A percentile compares a stretch with the other conserved stretches of the same genome.
Evolutionary conservation across 2,329 filamentous ascomycete genomes (phyloP).

Genomic region (Dryadomyces quercivorus): DNA sequence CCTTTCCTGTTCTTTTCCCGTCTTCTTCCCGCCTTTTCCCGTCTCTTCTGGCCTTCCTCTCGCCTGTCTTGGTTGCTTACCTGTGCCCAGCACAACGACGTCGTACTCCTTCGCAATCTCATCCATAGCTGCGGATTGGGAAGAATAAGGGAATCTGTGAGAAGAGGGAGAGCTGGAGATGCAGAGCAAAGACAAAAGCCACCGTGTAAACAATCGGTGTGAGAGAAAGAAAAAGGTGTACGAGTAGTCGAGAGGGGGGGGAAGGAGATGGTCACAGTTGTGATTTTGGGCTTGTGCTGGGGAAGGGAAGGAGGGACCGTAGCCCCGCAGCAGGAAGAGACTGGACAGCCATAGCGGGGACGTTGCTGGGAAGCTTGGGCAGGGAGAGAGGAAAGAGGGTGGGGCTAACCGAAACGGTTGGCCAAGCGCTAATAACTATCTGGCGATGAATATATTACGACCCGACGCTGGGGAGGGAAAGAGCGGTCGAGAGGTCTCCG

Average conservation of each 20-base stretch:
- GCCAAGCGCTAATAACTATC: not conserved
- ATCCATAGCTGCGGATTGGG: conserved; percentile 52
- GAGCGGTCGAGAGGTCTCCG: not conserved
- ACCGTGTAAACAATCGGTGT: conserved; percentile 3
- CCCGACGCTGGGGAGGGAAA: not conserved
- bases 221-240: not conserved
- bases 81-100: conserved; percentile 95
- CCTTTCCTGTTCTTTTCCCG: not conserved
- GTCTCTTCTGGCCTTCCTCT: not conserved
- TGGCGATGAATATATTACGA: not conserved
- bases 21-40: not conserved
- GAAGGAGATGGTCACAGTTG: not conserved
- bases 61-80: conserved; percentile 38
- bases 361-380: not conserved
- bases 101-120: conserved; percentile 98
- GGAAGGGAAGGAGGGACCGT: not conserved
- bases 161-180: not conserved
- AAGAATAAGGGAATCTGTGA: not conserved
- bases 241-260: not conserved
- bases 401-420: not conserved
- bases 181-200: not conserved
- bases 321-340: conserved; percentile 1
- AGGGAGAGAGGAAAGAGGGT: not conserved
- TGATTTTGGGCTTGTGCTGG: not conserved
- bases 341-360: not conserved